Percentiles rank a stretch among this genome's conserved stretches.
Conservation (phyloP, 192 early-diverging fungal species). For the Umbelopsis ramanniana region DNA sequence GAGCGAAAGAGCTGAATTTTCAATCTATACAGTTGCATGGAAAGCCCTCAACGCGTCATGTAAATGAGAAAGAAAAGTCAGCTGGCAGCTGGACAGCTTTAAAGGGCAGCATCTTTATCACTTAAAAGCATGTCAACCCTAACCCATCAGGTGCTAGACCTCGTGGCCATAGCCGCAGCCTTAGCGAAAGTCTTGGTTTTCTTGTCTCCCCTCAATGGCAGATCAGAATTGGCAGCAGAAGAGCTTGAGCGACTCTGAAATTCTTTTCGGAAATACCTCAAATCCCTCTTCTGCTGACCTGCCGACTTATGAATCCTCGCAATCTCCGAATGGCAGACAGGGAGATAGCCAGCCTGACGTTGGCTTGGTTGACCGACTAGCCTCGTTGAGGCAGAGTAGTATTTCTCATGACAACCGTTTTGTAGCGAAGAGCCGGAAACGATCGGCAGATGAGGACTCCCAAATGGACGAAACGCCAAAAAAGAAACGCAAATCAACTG, state of each 20-base stretch:
- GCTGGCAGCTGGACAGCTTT: background rate
- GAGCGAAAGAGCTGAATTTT: constrained; percentile 23
- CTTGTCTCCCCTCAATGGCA: constrained; percentile 2
- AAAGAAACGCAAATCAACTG: constrained; percentile 6
- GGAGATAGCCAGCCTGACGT: background rate
- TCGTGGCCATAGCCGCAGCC: background rate
- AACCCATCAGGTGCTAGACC: constrained; percentile 13
- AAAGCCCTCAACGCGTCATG: constrained; percentile 13
- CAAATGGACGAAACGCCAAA: background rate
- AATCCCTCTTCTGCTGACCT: constrained; percentile 11
- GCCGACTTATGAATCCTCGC: background rate
- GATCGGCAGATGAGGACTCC: background rate
- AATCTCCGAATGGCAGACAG: background rate
- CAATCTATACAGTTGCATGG: constrained; percentile 20
- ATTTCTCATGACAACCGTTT: no score
- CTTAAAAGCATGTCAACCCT: background rate
- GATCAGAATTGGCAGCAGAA: constrained; percentile 15
- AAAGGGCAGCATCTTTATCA: background rate
- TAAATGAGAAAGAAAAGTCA: constrained; percentile 1
- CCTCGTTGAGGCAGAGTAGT: background rate
- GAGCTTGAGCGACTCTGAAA: background rate
- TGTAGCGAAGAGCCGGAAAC: background rate
- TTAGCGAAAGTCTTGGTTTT: background rate
- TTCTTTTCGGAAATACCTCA: background rate
- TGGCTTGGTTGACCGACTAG: background rate